Base-by-base conservation (phyloP, 2,329 filamentous ascomycete species). In the Oidium heveae region DNA sequence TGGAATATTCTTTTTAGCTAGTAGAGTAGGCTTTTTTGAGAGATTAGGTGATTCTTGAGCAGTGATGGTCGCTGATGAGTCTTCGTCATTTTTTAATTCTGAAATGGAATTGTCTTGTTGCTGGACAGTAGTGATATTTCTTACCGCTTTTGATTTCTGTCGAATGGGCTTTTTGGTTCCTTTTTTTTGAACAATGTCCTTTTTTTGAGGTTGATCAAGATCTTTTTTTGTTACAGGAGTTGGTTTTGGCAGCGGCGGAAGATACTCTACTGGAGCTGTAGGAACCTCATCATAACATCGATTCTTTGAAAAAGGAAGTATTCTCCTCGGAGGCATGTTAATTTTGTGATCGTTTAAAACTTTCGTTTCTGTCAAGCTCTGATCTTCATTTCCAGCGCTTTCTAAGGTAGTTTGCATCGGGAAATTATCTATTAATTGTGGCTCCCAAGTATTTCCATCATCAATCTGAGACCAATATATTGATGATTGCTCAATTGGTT, bases 301-400 rank as follows among this genome's bases (percentile, higher is more conserved):
- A 15, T 55, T 43, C 18, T 55, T 61, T 5, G 56, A 55, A 28
- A 64, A 64, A 3, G 64, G 63, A n/a, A 64, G 55, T 46, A 58
- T 55, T 49, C 60, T 58, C 55, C 53, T 61, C 24, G 63, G 61
- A 16, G 63, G 61, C 50, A 63, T 58, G 47, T 52, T 54, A 32
- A 58, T 36, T 34, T 50, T 53, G 1, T 37, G 22, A 28, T 44
- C 43, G 32, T 57, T 56, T 13, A 43, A 34, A 22, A 47, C 22
- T 28, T 56, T 41, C 6, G 53, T 32, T 41, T 41, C 13, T 3
- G 37, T 41, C n/a, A 28, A 28, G 24, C 24, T 28, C 24, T 28
- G 24, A 28, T 28, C 24, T 28, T 28, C 24, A 28, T 28, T 28
- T 28, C 6, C 24, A 28, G 24, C 3, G 24, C 24, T 28, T 28